Percentiles rank a stretch among this genome's conserved stretches.
phyloP scores from a whole-genome alignment of 83 land plant genomes.

The Thuja plicata region DNA sequence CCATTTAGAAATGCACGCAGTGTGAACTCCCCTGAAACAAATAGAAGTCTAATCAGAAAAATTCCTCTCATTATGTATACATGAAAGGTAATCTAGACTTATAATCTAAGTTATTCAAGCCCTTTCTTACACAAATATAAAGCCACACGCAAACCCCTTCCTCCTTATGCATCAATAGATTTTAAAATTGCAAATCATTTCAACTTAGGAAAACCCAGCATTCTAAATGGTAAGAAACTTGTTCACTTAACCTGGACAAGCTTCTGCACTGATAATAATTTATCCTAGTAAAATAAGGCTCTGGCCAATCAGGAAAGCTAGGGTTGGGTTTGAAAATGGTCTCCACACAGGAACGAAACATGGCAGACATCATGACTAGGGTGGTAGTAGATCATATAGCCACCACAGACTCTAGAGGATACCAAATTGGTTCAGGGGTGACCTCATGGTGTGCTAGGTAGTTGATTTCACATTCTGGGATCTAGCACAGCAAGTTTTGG shows the following conservation, averaged over 20 bases:
- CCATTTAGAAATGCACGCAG: conserved; percentile 97
- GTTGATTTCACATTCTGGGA: background rate
- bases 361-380: background rate
- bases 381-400: background rate
- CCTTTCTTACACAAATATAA: background rate
- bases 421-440: background rate
- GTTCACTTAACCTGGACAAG: background rate
- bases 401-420: background rate
- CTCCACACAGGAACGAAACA: background rate
- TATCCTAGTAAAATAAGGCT: background rate
- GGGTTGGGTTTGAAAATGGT: background rate
- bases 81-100: background rate
- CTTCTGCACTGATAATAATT: background rate
- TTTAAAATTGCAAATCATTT: background rate
- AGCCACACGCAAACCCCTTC: background rate
- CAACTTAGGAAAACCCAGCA: background rate
- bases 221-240: background rate
- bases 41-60: background rate
- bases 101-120: background rate
- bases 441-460: background rate
- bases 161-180: background rate
- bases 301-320: background rate
- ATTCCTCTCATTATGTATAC: background rate
- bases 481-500: background rate
- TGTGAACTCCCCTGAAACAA: conserved; percentile 84